A percentile compares a stretch with the other conserved stretches of the same genome.
Conservation (phyloP, 192 early-diverging fungal genomes). For the Coemansia aciculifera region DNA sequence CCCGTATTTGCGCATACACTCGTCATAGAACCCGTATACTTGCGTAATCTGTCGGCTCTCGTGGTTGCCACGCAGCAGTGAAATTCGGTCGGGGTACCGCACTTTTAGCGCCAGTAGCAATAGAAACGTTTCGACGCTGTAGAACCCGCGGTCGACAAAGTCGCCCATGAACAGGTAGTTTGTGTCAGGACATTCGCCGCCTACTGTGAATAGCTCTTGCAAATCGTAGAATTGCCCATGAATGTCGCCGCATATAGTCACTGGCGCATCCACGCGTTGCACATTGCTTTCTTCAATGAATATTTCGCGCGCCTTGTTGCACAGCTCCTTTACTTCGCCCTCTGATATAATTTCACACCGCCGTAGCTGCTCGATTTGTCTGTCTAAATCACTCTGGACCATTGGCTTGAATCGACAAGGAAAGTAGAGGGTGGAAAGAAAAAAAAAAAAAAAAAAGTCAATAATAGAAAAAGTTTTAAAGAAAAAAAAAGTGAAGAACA, state of each 20-base stretch:
- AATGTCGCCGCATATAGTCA: constrained; percentile 95
- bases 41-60: constrained; percentile 95
- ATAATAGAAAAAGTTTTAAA: constrained; percentile 7
- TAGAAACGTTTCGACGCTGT: constrained; percentile 97
- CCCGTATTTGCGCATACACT: constrained; percentile 94
- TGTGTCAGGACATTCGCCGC: constrained; percentile 93
- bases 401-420: background rate
- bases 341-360: constrained; percentile 93
- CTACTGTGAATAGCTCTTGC: constrained; percentile 89
- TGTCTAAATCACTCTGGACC: constrained; percentile 57
- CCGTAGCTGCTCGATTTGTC: constrained; percentile 86
- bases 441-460: constrained; percentile 3
- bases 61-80: constrained; percentile 92
- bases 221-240: constrained; percentile 98
- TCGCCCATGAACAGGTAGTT: constrained; percentile 99
- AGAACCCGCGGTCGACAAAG: constrained; percentile 95
- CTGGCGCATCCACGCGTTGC: constrained; percentile 92
- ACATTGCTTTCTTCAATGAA: constrained; percentile 96
- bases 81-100: constrained; percentile 91
- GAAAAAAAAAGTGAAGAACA: background rate
- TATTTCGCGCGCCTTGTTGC: constrained; percentile 92
- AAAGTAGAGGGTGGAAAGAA: background rate
- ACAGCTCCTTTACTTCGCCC: constrained; percentile 89
- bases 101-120: constrained; percentile 91
- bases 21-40: constrained; percentile 98